Conservation (phyloP, 768 basidiomycete genomes). For the Steccherinum ochraceum region DNA sequence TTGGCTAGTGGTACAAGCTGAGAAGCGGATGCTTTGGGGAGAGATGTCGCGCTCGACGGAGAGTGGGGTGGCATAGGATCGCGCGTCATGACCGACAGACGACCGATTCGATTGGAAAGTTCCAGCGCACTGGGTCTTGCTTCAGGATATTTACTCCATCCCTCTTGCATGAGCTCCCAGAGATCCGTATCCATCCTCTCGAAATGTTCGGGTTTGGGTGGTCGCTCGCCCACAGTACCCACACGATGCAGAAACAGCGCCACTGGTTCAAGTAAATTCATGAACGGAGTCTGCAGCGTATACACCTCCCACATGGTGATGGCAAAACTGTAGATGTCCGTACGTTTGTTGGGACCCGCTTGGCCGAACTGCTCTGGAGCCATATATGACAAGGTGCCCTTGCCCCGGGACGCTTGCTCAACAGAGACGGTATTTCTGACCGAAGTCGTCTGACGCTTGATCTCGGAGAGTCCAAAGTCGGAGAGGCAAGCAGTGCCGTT, state of each 20-base stretch:
- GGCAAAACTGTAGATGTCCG: constrained; percentile 13
- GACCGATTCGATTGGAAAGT: background rate
- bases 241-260: background rate
- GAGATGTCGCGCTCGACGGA: no score
- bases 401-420: background rate
- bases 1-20: no score
- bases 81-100: no score
- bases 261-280: background rate
- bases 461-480: constrained; percentile 13
- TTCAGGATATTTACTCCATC: background rate
- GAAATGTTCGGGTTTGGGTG: background rate
- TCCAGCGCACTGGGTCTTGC: background rate
- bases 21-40: no score
- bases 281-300: background rate
- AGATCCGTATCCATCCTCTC: background rate
- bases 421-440: background rate
- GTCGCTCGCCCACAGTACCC: background rate
- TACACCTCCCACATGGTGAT: constrained; percentile 14
- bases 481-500: constrained; percentile 10
- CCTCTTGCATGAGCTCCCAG: background rate
- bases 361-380: constrained; percentile 9
- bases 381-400: constrained; percentile 12
- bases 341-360: constrained; percentile 5
- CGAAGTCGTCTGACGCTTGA: constrained; percentile 5
- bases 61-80: no score